Evolutionary conservation across 306 rosid genomes (phyloP).

Genomic region (Sechiopsis laciniata): DNA sequence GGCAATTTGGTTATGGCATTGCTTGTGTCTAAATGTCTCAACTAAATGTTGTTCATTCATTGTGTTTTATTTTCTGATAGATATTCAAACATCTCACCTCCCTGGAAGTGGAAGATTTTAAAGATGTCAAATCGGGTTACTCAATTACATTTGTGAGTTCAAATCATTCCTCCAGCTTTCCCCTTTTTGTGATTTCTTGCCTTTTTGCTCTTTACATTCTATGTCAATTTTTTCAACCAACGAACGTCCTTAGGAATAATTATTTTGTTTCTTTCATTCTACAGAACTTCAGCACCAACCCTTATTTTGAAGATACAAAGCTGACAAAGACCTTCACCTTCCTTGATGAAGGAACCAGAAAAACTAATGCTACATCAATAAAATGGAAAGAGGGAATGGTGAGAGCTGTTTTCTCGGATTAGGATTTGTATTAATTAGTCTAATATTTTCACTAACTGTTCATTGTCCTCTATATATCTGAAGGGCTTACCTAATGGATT

Average conservation of each 20-base stretch:
- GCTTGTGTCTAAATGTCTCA: background rate
- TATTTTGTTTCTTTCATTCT: constrained; percentile 19
- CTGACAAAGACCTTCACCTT: constrained; percentile 73
- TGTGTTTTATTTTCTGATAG: constrained; percentile 31
- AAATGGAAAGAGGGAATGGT: constrained; percentile 97
- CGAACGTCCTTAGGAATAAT: background rate
- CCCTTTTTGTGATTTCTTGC: constrained; percentile 9
- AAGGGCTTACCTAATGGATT: constrained; percentile 76
- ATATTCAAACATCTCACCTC: constrained; percentile 75
- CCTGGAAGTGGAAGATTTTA: constrained; percentile 78
- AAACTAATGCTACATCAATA: constrained; percentile 70
- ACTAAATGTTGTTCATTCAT: constrained; percentile 13
- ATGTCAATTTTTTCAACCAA: background rate
- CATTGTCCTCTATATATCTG: constrained; percentile 20
- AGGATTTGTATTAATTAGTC: background rate
- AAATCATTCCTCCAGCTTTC: constrained; percentile 7
- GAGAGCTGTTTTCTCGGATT: constrained; percentile 15
- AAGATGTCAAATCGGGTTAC: constrained; percentile 86
- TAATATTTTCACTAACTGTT: constrained; percentile 1
- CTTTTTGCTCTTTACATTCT: background rate
- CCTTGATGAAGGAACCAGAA: constrained; percentile 83
- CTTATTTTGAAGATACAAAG: constrained; percentile 79
- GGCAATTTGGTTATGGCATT: background rate
- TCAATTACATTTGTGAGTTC: constrained; percentile 72
- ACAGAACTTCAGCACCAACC: constrained; percentile 77